These are phyloP conservation scores for Yamadazyma ubonensis DNA, from an alignment of 805 yeast genomes.

Conservation along the genomic window DNA sequence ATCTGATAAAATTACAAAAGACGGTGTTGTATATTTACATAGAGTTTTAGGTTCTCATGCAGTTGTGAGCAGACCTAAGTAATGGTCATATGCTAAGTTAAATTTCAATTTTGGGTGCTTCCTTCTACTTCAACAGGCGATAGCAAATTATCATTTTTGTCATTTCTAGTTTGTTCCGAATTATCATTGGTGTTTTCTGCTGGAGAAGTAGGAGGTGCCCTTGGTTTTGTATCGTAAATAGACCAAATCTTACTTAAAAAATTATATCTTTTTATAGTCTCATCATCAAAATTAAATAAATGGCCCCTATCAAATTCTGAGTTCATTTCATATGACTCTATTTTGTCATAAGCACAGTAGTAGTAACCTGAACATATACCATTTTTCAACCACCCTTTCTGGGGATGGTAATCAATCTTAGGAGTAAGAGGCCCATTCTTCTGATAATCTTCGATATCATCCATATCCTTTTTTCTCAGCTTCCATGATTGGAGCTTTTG, in stretches of 20 bases:
- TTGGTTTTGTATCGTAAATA: not conserved
- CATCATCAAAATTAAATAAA: conserved; percentile 21
- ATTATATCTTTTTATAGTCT: not conserved
- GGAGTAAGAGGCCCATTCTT: conserved; percentile 9
- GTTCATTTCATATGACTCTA: conserved; percentile 19
- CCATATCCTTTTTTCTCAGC: conserved; percentile 28
- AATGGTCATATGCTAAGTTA: too few species aligned
- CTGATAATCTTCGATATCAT: conserved; percentile 24
- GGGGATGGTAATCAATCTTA: conserved; percentile 30
- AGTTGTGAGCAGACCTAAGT: conserved; percentile 13
- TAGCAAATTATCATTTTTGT: too few species aligned
- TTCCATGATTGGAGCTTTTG: conserved; percentile 21
- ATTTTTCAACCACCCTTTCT: conserved; percentile 44
- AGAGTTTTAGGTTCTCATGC: conserved; percentile 28
- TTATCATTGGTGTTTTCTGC: too few species aligned
- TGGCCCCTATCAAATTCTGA: conserved; percentile 22
- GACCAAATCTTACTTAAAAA: conserved; percentile 7
- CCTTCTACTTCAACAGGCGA: too few species aligned
- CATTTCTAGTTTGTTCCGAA: not conserved
- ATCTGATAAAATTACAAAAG: conserved; percentile 12
- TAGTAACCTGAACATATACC: conserved; percentile 34
- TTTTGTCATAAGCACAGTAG: conserved; percentile 39
- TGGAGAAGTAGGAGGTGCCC: too few species aligned
- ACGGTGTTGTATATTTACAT: conserved; percentile 18
- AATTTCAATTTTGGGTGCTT: too few species aligned